Conservation (phyloP, 2,329 filamentous ascomycete genomes). For the Arthrobotrys musiformis region DNA sequence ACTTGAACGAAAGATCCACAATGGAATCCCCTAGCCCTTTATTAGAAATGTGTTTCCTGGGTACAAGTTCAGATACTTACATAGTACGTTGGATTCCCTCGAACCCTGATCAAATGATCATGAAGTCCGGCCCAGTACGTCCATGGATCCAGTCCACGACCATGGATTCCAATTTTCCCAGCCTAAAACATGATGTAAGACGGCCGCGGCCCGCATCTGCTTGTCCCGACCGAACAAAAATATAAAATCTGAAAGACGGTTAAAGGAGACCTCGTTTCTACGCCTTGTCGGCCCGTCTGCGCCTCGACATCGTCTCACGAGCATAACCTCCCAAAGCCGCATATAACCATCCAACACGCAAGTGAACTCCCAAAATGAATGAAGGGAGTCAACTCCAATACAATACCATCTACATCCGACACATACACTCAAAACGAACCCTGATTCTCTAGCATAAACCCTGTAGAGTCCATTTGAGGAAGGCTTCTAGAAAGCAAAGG, state of each 20-base stretch:
- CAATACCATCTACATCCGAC: constrained; percentile 8
- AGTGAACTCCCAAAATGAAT: constrained; percentile 1
- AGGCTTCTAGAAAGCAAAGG: constrained; percentile 42
- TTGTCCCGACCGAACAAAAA: background rate
- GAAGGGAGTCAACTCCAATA: background rate
- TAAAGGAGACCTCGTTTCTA: background rate
- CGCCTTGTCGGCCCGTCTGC: constrained; percentile 1
- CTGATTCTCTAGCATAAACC: constrained; percentile 15
- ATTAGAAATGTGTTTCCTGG: too few species aligned
- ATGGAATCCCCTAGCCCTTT: too few species aligned
- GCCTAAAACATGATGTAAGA: background rate
- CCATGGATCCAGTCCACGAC: too few species aligned
- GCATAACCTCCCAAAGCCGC: background rate
- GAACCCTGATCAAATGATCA: too few species aligned
- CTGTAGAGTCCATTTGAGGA: constrained; percentile 19
- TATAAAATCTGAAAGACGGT: background rate
- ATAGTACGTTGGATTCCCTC: too few species aligned
- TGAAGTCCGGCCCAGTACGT: too few species aligned
- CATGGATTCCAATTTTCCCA: background rate
- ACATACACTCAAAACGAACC: constrained; percentile 7
- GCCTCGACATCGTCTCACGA: background rate
- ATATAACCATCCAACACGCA: background rate
- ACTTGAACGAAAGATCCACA: too few species aligned
- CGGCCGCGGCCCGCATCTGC: background rate
- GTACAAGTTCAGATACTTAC: too few species aligned